Evolutionary conservation across 164 flowering plant species (phyloP).

Genomic region (Liriodendron chinense): DNA sequence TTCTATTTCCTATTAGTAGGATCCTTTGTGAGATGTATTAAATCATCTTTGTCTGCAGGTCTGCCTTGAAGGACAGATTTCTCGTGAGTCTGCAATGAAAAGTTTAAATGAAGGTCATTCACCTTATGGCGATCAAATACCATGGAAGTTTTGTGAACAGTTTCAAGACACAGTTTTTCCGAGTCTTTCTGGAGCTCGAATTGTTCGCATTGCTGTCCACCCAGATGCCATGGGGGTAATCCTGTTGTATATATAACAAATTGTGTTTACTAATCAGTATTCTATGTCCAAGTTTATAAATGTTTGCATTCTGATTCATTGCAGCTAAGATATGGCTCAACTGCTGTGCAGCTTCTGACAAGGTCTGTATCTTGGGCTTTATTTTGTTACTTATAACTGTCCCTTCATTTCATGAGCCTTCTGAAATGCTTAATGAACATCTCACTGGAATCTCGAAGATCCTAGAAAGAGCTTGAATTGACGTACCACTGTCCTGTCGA

Average conservation of each 20-base stretch:
- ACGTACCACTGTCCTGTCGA: too few relatives aligned
- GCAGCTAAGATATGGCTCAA: slow-evolving; percentile 95
- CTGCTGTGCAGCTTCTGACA: slow-evolving; percentile 76
- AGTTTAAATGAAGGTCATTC: slow-evolving; percentile 79
- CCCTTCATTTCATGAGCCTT: background rate
- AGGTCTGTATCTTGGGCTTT: slow-evolving; percentile 40
- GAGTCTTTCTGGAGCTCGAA: slow-evolving; percentile 91
- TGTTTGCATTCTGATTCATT: slow-evolving; percentile 7
- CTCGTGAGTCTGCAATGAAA: slow-evolving; percentile 69
- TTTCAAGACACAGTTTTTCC: slow-evolving; percentile 82
- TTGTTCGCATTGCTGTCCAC: slow-evolving; percentile 97
- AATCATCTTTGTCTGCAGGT: slow-evolving; percentile 39
- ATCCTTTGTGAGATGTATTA: background rate
- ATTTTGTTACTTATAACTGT: background rate
- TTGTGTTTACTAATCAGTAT: slow-evolving; percentile 1
- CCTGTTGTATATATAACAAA: background rate
- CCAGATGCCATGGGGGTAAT: slow-evolving; percentile 91
- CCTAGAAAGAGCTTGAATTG: too few relatives aligned
- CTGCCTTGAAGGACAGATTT: slow-evolving; percentile 90
- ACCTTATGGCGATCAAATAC: slow-evolving; percentile 94
- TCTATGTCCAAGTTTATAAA: background rate
- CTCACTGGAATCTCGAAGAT: too few relatives aligned
- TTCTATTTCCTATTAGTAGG: too few relatives aligned
- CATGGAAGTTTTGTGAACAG: slow-evolving; percentile 95
- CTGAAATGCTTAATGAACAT: background rate